Percentiles rank a stretch among this genome's conserved stretches.
Evolutionary conservation across 305 asterid genomes (phyloP).

Genomic region (Caryopteris hybrid): DNA sequence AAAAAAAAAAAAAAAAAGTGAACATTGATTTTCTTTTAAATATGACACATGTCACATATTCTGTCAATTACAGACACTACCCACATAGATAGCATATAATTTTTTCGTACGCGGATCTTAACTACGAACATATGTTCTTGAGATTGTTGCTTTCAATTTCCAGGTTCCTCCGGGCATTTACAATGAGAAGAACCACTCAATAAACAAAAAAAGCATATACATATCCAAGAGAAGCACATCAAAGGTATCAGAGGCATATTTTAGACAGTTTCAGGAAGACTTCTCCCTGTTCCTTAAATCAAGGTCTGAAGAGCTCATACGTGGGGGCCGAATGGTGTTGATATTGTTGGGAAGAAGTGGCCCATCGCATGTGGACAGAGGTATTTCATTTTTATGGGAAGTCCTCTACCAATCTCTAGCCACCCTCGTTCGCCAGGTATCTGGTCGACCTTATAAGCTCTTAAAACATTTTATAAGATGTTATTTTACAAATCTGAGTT

Average conservation of each 20-base stretch:
- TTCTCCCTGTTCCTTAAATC: slow-evolving; percentile 58
- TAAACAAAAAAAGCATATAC: slow-evolving; percentile 65
- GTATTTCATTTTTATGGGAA: slow-evolving; percentile 70
- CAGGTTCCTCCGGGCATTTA: slow-evolving; percentile 77
- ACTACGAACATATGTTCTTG: no score
- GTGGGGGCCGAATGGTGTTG: slow-evolving; percentile 75
- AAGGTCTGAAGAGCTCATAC: slow-evolving; percentile 54
- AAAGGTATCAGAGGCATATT: slow-evolving; percentile 47
- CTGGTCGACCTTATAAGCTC: no score
- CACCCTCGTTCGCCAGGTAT: slow-evolving; percentile 48
- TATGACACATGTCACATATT: no score
- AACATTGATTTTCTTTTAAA: no score
- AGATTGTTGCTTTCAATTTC: neutral
- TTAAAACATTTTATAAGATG: no score
- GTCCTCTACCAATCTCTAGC: slow-evolving; percentile 57
- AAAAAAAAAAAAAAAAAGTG: no score
- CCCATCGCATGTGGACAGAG: slow-evolving; percentile 44
- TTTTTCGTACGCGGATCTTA: no score
- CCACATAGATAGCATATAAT: no score
- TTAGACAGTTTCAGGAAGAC: slow-evolving; percentile 58
- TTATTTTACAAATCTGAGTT: no score
- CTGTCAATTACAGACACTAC: no score
- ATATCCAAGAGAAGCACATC: slow-evolving; percentile 59
- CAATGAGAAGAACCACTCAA: slow-evolving; percentile 41
- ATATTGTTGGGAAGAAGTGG: slow-evolving; percentile 58